Evolutionary conservation across 148 eudicot genomes (phyloP).

Genomic region (Dianthus caryophyllus): DNA sequence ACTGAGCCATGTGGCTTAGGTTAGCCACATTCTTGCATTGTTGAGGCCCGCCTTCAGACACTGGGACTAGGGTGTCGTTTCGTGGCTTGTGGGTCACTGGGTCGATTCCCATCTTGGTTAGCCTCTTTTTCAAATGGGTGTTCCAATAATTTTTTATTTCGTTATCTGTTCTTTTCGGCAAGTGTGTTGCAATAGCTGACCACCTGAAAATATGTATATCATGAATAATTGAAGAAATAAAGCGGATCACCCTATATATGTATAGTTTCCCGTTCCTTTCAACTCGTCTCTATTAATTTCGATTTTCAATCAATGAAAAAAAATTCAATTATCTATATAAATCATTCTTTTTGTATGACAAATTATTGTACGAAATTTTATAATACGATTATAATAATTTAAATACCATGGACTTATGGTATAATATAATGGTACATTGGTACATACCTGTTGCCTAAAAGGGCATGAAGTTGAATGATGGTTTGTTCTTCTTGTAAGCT

Average conservation of each 20-base stretch:
- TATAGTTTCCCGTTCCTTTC: no score
- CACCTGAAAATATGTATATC: constrained; percentile 44
- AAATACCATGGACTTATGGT: background rate
- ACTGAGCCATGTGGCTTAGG: constrained; percentile 95
- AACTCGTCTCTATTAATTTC: no score
- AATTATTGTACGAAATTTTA: no score
- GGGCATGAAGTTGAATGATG: constrained; percentile 96
- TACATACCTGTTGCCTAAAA: constrained; percentile 90
- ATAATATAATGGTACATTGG: no score
- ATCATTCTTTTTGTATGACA: no score
- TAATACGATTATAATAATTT: no score
- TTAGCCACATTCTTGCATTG: constrained; percentile 62
- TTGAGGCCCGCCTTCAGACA: constrained; percentile 22
- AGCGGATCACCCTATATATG: no score
- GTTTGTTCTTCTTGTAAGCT: constrained; percentile 93
- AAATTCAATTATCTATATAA: no score
- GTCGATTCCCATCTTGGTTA: constrained; percentile 85
- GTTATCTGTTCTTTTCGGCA: constrained; percentile 88
- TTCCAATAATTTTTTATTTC: constrained; percentile 97
- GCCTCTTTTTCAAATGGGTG: constrained; percentile 79
- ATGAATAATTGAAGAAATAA: no score
- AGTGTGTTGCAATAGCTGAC: constrained; percentile 98
- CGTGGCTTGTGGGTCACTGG: constrained; percentile 92
- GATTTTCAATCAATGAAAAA: no score
- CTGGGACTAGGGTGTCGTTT: constrained; percentile 52